Percentiles rank a stretch among this genome's conserved stretches.
These are phyloP conservation scores for Fusarium austroafricanum DNA, from an alignment of 2,329 filamentous ascomycete species.

Conservation along the genomic window DNA sequence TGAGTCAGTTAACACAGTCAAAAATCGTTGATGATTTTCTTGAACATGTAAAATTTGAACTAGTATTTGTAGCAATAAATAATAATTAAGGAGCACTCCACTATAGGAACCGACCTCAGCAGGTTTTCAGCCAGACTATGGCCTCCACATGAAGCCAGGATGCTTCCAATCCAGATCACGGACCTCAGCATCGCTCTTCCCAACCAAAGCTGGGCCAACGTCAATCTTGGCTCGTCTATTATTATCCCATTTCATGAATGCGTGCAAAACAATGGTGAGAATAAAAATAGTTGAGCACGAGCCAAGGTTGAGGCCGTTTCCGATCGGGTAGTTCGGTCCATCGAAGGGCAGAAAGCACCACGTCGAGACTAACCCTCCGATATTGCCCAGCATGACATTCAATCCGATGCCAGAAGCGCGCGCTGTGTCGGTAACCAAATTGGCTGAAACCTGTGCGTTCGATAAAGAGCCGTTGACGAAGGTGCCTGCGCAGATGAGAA, in stretches of 20 bases:
- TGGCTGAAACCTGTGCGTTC: constrained; percentile 28
- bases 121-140: background rate
- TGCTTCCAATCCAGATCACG: constrained; percentile 26
- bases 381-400: constrained; percentile 44
- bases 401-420: constrained; percentile 34
- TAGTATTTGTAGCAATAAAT: fast-evolving
- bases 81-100: fast-evolving
- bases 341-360: constrained; percentile 74
- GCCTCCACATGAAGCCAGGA: constrained; percentile 23
- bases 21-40: fast-evolving
- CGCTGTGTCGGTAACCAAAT: constrained; percentile 30
- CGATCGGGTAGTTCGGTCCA: constrained; percentile 73
- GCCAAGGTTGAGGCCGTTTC: constrained; percentile 65
- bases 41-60: fast-evolving
- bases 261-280: background rate
- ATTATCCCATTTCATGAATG: constrained; percentile 23
- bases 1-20: background rate
- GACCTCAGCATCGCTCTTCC: constrained; percentile 15
- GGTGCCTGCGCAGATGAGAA: constrained; percentile 53
- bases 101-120: fast-evolving
- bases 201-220: constrained; percentile 6
- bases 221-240: constrained; percentile 5
- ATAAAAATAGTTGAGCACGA: constrained; percentile 19
- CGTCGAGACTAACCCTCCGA: constrained; percentile 73
- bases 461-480: constrained; percentile 58